Base-by-base conservation (phyloP, 2,329 filamentous ascomycete species). In the Xylariaceae sp. region DNA sequence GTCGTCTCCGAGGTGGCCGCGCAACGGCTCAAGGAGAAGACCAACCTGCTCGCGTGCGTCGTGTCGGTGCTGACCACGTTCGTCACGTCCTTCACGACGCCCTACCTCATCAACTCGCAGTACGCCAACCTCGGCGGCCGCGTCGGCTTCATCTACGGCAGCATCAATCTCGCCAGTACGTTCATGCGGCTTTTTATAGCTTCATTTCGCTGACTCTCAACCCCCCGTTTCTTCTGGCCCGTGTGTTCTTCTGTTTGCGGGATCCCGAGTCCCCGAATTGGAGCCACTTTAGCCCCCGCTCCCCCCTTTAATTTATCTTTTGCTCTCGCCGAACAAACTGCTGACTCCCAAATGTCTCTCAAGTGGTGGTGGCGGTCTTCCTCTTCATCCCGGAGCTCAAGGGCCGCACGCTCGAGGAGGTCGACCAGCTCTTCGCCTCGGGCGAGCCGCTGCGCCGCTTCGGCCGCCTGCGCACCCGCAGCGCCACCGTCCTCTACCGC, bases 101-200 rank as follows among this genome's bases (percentile, higher is more conserved):
- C 36, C 6, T 38, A 38, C 15, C 29, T 38, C 14, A 35, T 38
- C 14, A 35, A 38, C 17, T 14, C 32, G 9, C 9, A 31, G 13
- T 38, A 38, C 25, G 36, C 36, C 14, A 38, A 38, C 29, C 36
- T 38, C n/a, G 36, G 36, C 10, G 36, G 29, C 9, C 35, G 35
- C 26, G 36, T 38, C 28, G 36, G 36, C 16, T 38, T 38, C 24
- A 38, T 38, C 23, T 38, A 38, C 15, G 32, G 36, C 12, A 35
- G 32, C 17, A 28, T 35, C 19, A 35, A 35, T 19, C 22, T 35
- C 18, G 28, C 22, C 19, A 35, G n/a, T n/a, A n/a, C n/a, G n/a
- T n/a, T n/a, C n/a, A n/a, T n/a, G n/a, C n/a, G n/a, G n/a, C n/a
- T n/a, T n/a, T n/a, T n/a, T n/a, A n/a, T n/a, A n/a, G n/a, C n/a